Conservation (phyloP, 164 flowering plant genomes). For the Vitis cinerea region DNA sequence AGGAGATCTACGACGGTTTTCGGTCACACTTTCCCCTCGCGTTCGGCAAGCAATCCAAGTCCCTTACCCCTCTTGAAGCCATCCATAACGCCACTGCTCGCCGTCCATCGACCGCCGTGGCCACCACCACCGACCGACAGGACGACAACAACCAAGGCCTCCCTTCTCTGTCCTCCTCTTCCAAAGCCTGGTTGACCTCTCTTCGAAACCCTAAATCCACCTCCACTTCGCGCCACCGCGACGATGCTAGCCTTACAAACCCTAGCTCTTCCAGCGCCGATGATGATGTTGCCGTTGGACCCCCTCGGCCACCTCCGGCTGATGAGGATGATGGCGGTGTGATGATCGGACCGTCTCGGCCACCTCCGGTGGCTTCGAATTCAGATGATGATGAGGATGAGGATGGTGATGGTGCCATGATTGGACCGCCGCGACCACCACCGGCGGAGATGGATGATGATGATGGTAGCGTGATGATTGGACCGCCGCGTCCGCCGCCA, state of each 20-base stretch:
- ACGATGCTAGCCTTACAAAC: conserved; percentile 3
- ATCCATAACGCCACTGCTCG: conserved; percentile 72
- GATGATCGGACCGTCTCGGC: conserved; percentile 43
- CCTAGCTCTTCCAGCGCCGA: not conserved
- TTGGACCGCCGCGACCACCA: conserved; percentile 49
- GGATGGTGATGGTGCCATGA: conserved; percentile 20
- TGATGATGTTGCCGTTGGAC: conserved; percentile 17
- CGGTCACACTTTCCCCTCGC: conserved; percentile 83
- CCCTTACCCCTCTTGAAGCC: conserved; percentile 69
- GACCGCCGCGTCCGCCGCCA: conserved; percentile 60
- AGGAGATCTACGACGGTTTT: conserved; percentile 71
- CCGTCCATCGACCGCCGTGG: conserved; percentile 27
- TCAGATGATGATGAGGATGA: conserved; percentile 22
- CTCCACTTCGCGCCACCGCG: conserved; percentile 8
- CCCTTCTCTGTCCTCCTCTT: conserved; percentile 56
- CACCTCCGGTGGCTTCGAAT: conserved; percentile 19
- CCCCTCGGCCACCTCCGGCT: conserved; percentile 12
- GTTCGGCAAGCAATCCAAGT: conserved; percentile 80
- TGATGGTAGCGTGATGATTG: conserved; percentile 46
- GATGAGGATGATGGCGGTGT: conserved; percentile 17
- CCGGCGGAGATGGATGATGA: conserved; percentile 17
- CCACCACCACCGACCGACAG: conserved; percentile 1
- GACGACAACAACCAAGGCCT: conserved; percentile 6
- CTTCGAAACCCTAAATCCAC: conserved; percentile 34
- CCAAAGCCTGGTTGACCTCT: conserved; percentile 49